Evolutionary conservation across 345 rosid species (phyloP).

Genomic region (Hibiscus mutabilis): DNA sequence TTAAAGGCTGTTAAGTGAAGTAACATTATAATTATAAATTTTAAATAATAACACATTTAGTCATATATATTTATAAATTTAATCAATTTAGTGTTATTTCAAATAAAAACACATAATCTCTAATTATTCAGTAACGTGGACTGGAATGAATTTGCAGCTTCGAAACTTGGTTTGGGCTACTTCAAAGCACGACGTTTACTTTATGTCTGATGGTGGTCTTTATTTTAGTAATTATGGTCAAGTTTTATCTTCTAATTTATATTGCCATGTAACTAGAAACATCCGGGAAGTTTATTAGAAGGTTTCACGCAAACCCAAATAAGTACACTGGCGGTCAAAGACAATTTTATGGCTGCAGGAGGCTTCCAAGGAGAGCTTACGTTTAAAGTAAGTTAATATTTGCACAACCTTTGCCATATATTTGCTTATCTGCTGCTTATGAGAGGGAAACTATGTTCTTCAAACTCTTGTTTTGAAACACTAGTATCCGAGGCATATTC

Average conservation of each 20-base stretch:
- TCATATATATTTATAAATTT: too few relatives aligned
- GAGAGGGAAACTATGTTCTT: background rate
- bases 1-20: too few relatives aligned
- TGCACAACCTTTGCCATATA: background rate
- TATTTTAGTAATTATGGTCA: too few relatives aligned
- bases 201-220: slow-evolving; percentile 29
- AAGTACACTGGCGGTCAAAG: slow-evolving; percentile 44
- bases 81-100: too few relatives aligned
- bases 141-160: slow-evolving; percentile 29
- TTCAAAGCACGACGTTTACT: slow-evolving; percentile 60
- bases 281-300: slow-evolving; percentile 41
- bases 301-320: slow-evolving; percentile 44
- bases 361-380: slow-evolving; percentile 55
- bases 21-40: too few relatives aligned
- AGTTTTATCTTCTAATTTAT: background rate
- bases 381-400: slow-evolving; percentile 31
- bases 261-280: slow-evolving; percentile 28
- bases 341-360: slow-evolving; percentile 41
- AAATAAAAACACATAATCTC: too few relatives aligned
- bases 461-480: background rate
- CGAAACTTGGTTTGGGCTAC: slow-evolving; percentile 79
- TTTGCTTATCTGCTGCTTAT: background rate
- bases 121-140: background rate
- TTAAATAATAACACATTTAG: too few relatives aligned
- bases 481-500: background rate